A percentile compares a stretch with the other conserved stretches of the same genome.
Conservation (phyloP, 2,329 filamentous ascomycete species). For the Acrocalymma vagum region DNA sequence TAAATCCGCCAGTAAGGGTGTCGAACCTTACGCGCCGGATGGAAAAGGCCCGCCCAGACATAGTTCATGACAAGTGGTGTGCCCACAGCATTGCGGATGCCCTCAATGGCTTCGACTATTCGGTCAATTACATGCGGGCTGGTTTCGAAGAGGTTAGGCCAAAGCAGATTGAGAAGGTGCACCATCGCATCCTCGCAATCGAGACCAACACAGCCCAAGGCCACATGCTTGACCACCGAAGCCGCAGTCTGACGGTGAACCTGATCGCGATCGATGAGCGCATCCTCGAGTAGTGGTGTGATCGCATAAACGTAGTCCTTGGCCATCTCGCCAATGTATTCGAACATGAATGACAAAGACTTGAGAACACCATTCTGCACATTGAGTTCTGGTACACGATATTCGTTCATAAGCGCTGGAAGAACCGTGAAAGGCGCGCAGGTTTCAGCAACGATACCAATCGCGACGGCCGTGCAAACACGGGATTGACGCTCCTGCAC, state of each 20-base stretch:
- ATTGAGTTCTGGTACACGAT: slow-evolving; percentile 96
- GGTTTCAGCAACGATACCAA: slow-evolving; percentile 97
- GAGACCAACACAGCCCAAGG: slow-evolving; percentile 94
- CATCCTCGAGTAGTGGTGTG: slow-evolving; percentile 93
- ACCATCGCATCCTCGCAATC: slow-evolving; percentile 99
- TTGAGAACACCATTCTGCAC: slow-evolving; percentile 99
- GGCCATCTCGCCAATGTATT: slow-evolving; percentile 99
- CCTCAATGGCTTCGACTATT: slow-evolving; percentile 96
- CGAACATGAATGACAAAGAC: slow-evolving; percentile 94
- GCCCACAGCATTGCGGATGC: slow-evolving; percentile 90
- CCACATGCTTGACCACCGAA: slow-evolving; percentile 96
- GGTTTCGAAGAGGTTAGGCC: slow-evolving; percentile 97
- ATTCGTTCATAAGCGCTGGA: slow-evolving; percentile 99
- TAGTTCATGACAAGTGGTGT: slow-evolving; percentile 96
- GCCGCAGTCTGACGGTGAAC: slow-evolving; percentile 97
- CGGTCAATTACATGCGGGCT: slow-evolving; percentile 98
- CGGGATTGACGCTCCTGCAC: slow-evolving; percentile 98
- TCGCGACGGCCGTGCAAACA: slow-evolving; percentile 97
- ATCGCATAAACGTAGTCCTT: slow-evolving; percentile 99
- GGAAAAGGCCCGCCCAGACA: slow-evolving; percentile 96
- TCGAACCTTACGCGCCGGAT: slow-evolving; percentile 93
- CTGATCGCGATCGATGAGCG: slow-evolving; percentile 96
- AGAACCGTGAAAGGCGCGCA: slow-evolving; percentile 98
- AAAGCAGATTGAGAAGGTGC: slow-evolving; percentile 93
- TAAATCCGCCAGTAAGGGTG: slow-evolving; percentile 96